Base-by-base conservation (phyloP, 2,329 filamentous ascomycete genomes). In the Fonsecaea pedrosoi region DNA sequence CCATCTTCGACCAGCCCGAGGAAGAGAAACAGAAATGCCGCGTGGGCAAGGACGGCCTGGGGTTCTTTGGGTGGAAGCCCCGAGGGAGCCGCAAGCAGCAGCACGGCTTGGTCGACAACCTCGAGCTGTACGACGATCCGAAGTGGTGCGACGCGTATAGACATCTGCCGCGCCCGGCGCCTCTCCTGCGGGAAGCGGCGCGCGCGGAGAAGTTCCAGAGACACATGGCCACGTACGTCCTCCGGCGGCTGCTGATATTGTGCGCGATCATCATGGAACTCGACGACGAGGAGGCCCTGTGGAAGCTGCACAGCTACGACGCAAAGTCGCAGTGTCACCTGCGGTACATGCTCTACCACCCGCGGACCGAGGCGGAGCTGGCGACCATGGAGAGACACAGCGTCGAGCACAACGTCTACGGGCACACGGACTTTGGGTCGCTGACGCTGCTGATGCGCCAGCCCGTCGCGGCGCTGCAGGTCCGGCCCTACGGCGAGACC, bases 1-100 rank as follows among this genome's bases (percentile, higher is more conserved):
- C 82, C 34, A 81, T 89, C 69, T 87, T 87, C 73, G 74, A 83
- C 12, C 77, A 89, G 0, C 78, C 86, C 0, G 78, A 82, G 0
- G 83, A 86, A 15, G 86, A 89, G 72, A 89, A 89, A 72, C 80
- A 84, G 57, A 85, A 85, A 69, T 87, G 84, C 69, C 82, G 83
- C 38, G 78, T 79, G 32, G 79, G 85, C 55, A 79, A 84, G 1
- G 83, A 81, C 25, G 77, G 80, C 5, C 86, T 84, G 1, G 84
- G 84, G 35, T 87, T 87, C 72, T 87, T 87, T 68, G 86, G 85
- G 3, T 87, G 85, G 55, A 58, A 58, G 21, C 55, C 55, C 15
- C 35, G 55, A 21, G 55, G 55, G 7, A 42, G 32, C 21, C 13
- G 55, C n/a, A 58, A 58, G 8, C 55, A 58, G 21, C 55, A 58